Evolutionary conservation across 2,329 filamentous ascomycete genomes (phyloP), one percentile per base, ranked within the genome.

Genomic region (Ascochyta koolunga): DNA sequence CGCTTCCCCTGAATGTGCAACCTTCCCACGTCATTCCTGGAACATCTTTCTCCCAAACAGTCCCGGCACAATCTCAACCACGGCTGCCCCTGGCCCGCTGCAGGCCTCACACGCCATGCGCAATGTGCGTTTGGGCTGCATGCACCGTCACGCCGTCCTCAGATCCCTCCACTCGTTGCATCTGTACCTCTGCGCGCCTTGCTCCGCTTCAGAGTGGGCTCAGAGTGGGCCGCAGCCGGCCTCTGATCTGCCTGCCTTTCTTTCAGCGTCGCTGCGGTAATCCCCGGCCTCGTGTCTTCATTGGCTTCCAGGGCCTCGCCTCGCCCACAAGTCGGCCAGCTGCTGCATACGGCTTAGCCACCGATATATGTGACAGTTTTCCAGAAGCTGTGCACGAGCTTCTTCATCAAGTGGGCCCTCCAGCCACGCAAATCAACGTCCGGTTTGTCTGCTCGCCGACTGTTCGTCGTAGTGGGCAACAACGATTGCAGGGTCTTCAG

Each of bases 401-500:
- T 51, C 54, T 44, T 44, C 43, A 40, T 44, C 24, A 36, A 36
- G 43, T 52, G 48, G 48, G 45, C 46, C 55, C 41, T 58, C 8
- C 44, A 57, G 47, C 48, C 54, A 49, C 36, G 38, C 55, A 61
- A 56, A 50, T 56, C 54, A 41, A 50, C 41, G 27, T 32, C 36
- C 29, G 19, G 18, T 39, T 29, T 25, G 53, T 39, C 50, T 44
- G 32, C 54, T 50, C 48, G 44, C 53, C 55, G 58, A 54, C 21
- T 18, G 27, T 39, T 45, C 36, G 43, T 44, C 22, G 44, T 18
- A 13, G 43, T 18, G 31, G 35, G 32, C 57, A 53, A 40, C 56
- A 66, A 67, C 64, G 29, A 48, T 59, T 67, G 54, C 62, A 67
- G 64, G 64, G 64, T 63, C 61, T 51, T 31, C 41, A 42, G 35